Conservation (phyloP, 2,329 filamentous ascomycete genomes). For the Orbilia quercus region DNA sequence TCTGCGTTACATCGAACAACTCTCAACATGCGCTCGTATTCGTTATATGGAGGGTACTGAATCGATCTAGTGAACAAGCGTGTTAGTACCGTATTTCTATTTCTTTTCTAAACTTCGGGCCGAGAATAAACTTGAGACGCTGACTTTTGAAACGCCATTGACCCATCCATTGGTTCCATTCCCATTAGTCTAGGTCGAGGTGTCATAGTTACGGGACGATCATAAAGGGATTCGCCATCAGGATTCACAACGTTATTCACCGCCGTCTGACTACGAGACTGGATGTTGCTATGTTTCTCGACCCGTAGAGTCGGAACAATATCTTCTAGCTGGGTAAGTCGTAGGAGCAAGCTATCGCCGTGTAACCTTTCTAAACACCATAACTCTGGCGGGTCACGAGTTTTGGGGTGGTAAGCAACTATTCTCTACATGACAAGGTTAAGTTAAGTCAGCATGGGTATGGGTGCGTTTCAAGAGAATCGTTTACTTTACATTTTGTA, state of each 20-base stretch:
- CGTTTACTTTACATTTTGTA: constrained; percentile 29
- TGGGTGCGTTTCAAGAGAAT: not conserved
- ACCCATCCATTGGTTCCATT: no score
- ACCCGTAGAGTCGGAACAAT: not conserved
- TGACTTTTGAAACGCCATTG: no score
- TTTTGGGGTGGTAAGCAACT: constrained; percentile 12
- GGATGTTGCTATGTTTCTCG: not conserved
- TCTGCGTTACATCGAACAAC: constrained; percentile 12
- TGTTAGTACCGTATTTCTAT: not conserved
- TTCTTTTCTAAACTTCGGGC: not conserved
- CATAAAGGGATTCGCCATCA: constrained; percentile 1
- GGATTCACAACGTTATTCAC: not conserved
- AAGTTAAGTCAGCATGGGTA: not conserved
- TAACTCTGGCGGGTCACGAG: constrained; percentile 2
- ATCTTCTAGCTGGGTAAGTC: constrained; percentile 16
- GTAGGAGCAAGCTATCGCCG: constrained; percentile 2
- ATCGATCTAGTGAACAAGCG: not conserved
- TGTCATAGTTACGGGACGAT: no score
- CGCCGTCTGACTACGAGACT: not conserved
- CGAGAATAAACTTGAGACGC: no score
- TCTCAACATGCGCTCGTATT: constrained; percentile 10
- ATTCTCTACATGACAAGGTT: constrained; percentile 11
- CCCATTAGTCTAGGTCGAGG: no score
- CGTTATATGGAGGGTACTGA: constrained; percentile 5
- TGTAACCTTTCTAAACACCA: constrained; percentile 9